A percentile compares a stretch with the other conserved stretches of the same genome.
phyloP scores from a whole-genome alignment of 495 filamentous ascomycete species.

The Penicillium parvum region DNA sequence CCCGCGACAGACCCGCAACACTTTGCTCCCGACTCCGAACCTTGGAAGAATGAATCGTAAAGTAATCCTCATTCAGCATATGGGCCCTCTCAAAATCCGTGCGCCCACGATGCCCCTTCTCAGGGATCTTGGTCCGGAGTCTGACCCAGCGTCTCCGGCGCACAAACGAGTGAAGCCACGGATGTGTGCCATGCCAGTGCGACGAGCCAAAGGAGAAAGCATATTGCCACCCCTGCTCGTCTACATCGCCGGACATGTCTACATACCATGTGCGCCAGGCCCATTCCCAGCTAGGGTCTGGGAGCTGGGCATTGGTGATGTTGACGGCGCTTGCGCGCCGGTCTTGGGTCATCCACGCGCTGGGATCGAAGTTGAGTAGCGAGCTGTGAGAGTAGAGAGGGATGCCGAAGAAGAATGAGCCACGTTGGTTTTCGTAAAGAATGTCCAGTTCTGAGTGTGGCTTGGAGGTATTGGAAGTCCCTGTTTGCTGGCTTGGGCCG shows the following conservation, averaged over 20 bases:
- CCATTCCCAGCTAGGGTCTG: slow-evolving; percentile 96
- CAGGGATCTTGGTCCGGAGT: slow-evolving; percentile 59
- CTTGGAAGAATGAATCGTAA: slow-evolving; percentile 63
- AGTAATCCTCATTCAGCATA: slow-evolving; percentile 78
- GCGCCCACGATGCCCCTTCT: slow-evolving; percentile 20
- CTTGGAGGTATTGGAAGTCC: slow-evolving; percentile 6
- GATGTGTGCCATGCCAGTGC: slow-evolving; percentile 86
- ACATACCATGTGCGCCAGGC: slow-evolving; percentile 92
- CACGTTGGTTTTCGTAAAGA: slow-evolving; percentile 90
- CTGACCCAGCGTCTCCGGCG: slow-evolving; percentile 84
- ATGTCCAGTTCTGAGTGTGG: slow-evolving; percentile 64
- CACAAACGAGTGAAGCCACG: slow-evolving; percentile 91
- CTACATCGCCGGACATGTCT: slow-evolving; percentile 81
- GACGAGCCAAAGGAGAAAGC: slow-evolving; percentile 79
- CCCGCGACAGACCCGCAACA: slow-evolving; percentile 25
- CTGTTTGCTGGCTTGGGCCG: slow-evolving; percentile 12
- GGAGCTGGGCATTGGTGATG: slow-evolving; percentile 85
- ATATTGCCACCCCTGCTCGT: slow-evolving; percentile 96
- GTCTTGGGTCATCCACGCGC: slow-evolving; percentile 76
- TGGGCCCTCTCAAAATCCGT: slow-evolving; percentile 47
- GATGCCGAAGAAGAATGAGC: slow-evolving; percentile 81
- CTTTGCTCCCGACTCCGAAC: slow-evolving; percentile 39
- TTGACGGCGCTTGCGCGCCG: slow-evolving; percentile 73
- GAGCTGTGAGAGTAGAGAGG: slow-evolving; percentile 82
- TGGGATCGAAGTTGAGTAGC: slow-evolving; percentile 80